Conservation (phyloP, 371 early-diverging fungal genomes). For the Mucor indicus region DNA sequence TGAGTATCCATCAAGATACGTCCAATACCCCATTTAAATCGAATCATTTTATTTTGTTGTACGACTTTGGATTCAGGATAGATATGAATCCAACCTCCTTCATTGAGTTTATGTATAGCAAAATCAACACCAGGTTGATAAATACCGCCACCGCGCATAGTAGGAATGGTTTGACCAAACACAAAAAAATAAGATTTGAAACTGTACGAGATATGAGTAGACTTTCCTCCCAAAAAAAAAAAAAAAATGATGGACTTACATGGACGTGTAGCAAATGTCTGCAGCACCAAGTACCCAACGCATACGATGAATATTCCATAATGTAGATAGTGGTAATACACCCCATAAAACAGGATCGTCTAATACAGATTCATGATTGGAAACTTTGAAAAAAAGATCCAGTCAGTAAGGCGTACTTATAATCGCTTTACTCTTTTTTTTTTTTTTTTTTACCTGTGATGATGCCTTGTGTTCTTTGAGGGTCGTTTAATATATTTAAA, state of each 20-base stretch:
- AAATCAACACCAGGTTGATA: conserved; percentile 83
- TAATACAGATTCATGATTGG: conserved; percentile 53
- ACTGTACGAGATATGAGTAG: conserved; percentile 23
- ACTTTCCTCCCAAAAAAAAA: not conserved
- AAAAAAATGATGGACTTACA: conserved; percentile 34
- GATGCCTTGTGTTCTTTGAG: conserved; percentile 56
- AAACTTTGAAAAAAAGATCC: conserved; percentile 24
- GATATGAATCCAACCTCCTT: conserved; percentile 66
- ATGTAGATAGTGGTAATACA: conserved; percentile 52
- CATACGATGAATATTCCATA: conserved; percentile 49
- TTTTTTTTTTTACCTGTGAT: conserved; percentile 55
- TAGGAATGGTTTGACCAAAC: conserved; percentile 79
- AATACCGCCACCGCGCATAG: conserved; percentile 81
- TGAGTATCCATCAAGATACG: conserved; percentile 73
- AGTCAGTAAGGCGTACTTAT: not conserved
- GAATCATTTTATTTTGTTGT: conserved; percentile 71
- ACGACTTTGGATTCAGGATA: conserved; percentile 84
- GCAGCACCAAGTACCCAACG: conserved; percentile 87
- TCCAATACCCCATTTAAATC: conserved; percentile 88
- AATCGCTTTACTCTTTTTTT: not conserved
- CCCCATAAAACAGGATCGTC: conserved; percentile 90
- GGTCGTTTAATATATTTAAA: conserved; percentile 48
- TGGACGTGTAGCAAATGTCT: conserved; percentile 78
- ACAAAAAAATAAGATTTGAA: conserved; percentile 67
- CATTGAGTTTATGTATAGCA: conserved; percentile 51